Evolutionary conservation across 2,329 filamentous ascomycete genomes (phyloP), one percentile per base, ranked within the genome.

Genomic region (Teratosphaeria destructans): DNA sequence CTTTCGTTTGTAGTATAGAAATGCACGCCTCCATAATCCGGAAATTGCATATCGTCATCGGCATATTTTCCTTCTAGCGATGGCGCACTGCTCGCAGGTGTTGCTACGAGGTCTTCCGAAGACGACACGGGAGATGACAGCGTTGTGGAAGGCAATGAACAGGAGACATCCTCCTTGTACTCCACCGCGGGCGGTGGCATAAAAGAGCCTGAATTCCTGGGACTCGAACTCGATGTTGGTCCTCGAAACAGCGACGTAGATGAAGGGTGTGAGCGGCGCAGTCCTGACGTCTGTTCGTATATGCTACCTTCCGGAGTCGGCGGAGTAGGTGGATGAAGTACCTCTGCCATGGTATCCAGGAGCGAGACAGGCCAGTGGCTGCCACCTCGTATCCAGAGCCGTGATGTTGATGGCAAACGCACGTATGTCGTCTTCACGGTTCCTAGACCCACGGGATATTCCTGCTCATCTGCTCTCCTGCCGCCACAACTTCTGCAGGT

Each of bases 191-290:
- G 53, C 29, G 32, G 39, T 58, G 57, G 59, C 54, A 56, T 12
- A 16, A 26, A 54, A 12, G 61, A 57, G n/a, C 60, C 29, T 11
- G 54, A 56, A 54, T 52, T 37, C n/a, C 59, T 57, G 12, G 62
- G 59, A 43, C 63, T 67, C 27, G 61, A 63, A 27, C 68, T 62
- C 37, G 66, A 65, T 35, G 64, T 29, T 27, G 71, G 65, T 66
- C 72, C 75, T 65, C 71, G 64, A 54, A 75, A 74, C 59, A 78
- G 72, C 52, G 78, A 75, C 26, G 76, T 73, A 57, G 76, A 71
- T 35, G 78, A 78, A 49, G 74, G 65, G 8, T 73, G 72, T 6
- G 76, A 72, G 29, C 70, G 73, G 62, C 73, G 72, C 63, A 79
- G 70, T 59, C 74, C 66, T 58, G 72, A 70, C 58, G 69, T 64